Evolutionary conservation across 495 filamentous ascomycete species (phyloP).

Genomic region (Amniculicola lignicola): DNA sequence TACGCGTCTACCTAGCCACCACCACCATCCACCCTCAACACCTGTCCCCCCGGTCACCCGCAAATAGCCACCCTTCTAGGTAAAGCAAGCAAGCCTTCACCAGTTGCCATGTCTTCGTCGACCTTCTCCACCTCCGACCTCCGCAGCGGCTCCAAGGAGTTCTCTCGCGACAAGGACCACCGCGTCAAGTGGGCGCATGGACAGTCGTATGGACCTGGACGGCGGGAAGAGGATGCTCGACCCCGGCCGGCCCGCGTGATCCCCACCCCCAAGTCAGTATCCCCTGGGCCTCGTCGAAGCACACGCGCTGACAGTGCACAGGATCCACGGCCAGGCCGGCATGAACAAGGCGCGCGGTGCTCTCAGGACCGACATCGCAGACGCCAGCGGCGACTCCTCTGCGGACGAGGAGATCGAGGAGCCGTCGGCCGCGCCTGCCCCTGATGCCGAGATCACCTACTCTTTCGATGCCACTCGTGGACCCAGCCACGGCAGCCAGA

Average conservation of each 20-base stretch:
- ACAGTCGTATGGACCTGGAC: constrained; percentile 26
- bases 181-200: constrained; percentile 57
- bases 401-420: constrained; percentile 42
- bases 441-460: constrained; percentile 46
- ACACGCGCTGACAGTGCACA: background rate
- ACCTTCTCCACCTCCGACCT: constrained; percentile 43
- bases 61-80: background rate
- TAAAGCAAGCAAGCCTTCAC: constrained; percentile 16
- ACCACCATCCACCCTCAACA: background rate
- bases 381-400: constrained; percentile 35
- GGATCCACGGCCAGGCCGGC: constrained; percentile 3
- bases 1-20: constrained; percentile 8
- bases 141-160: constrained; percentile 41
- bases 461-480: constrained; percentile 50
- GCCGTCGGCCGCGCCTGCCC: constrained; percentile 44
- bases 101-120: constrained; percentile 39
- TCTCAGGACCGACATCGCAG: constrained; percentile 36
- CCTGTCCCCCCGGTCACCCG: constrained; percentile 3
- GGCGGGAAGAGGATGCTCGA: constrained; percentile 24
- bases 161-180: constrained; percentile 48
- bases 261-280: constrained; percentile 22
- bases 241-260: constrained; percentile 33
- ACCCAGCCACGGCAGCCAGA: constrained; percentile 51
- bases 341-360: constrained; percentile 28
- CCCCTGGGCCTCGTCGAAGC: background rate